Conservation (phyloP, 1,284 basidiomycete genomes). For the Trametes sp. region DNA sequence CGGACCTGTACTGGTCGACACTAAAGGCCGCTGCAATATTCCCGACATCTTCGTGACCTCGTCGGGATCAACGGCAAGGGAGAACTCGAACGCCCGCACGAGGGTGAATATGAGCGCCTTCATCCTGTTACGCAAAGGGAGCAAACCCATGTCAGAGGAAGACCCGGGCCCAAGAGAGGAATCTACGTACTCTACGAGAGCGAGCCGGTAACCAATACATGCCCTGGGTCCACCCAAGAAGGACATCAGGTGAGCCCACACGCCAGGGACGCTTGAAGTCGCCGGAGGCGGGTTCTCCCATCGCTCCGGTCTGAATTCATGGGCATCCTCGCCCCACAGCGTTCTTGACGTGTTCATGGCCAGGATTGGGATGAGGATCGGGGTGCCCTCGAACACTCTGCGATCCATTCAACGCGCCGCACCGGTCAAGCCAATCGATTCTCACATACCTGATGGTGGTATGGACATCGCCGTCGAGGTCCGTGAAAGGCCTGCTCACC, state of each 20-base stretch:
- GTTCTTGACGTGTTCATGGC: constrained; percentile 52
- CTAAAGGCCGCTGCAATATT: constrained; percentile 30
- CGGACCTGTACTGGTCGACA: not conserved
- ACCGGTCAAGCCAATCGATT: constrained; percentile 26
- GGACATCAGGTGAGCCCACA: not conserved
- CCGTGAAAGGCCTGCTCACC: constrained; percentile 39
- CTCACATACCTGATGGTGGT: constrained; percentile 39
- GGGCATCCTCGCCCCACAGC: constrained; percentile 64
- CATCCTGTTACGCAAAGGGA: constrained; percentile 50
- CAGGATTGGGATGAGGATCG: constrained; percentile 55
- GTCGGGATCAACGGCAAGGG: constrained; percentile 52
- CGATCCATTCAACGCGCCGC: not conserved
- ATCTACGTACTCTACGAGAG: constrained; percentile 54
- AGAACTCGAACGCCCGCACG: constrained; percentile 64
- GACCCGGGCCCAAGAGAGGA: no score
- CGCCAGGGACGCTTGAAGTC: constrained; percentile 20
- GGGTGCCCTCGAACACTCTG: constrained; percentile 52
- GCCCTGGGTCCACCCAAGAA: not conserved
- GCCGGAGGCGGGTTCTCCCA: constrained; percentile 59
- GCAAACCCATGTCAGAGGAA: no score
- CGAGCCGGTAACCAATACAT: not conserved
- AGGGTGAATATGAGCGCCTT: constrained; percentile 65
- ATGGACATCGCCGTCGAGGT: constrained; percentile 37
- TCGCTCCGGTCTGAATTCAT: constrained; percentile 65
- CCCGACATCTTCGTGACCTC: constrained; percentile 27